phyloP scores from a whole-genome alignment of 2,329 filamentous ascomycete species.

The Malbranchea zuffiana region DNA sequence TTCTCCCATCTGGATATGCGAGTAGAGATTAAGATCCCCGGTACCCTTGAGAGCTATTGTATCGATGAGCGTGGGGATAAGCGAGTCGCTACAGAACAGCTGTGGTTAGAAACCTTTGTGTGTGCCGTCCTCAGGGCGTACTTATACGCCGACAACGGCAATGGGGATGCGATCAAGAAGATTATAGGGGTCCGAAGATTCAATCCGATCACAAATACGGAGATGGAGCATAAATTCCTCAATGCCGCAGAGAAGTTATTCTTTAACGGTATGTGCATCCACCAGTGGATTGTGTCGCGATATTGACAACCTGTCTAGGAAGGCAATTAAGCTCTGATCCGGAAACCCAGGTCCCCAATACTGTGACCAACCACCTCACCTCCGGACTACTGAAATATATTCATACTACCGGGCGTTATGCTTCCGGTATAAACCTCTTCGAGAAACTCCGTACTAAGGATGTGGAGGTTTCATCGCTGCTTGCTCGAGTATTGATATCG shows the following conservation, averaged over 20 bases:
- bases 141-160: slow-evolving; percentile 91
- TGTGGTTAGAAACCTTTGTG: slow-evolving; percentile 96
- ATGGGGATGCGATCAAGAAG: slow-evolving; percentile 86
- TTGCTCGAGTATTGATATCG: slow-evolving; percentile 84
- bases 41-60: slow-evolving; percentile 92
- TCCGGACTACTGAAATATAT: slow-evolving; percentile 92
- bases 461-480: slow-evolving; percentile 82
- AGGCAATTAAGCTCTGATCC: slow-evolving; percentile 95
- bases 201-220: slow-evolving; percentile 96
- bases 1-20: slow-evolving; percentile 98
- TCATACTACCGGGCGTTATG: slow-evolving; percentile 83
- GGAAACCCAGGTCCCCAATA: slow-evolving; percentile 92
- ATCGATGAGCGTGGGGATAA: slow-evolving; percentile 95
- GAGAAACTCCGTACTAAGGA: slow-evolving; percentile 88
- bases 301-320: slow-evolving; percentile 42
- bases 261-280: slow-evolving; percentile 60
- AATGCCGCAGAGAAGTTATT: slow-evolving; percentile 91
- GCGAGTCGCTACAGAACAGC: slow-evolving; percentile 78
- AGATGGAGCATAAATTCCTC: slow-evolving; percentile 91
- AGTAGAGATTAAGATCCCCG: slow-evolving; percentile 92
- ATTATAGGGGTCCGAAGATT: slow-evolving; percentile 95
- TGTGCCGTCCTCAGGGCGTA: slow-evolving; percentile 91
- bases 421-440: slow-evolving; percentile 94
- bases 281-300: background rate
- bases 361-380: slow-evolving; percentile 90